Evolutionary conservation across 768 basidiomycete species (phyloP), one percentile per base, ranked within the genome.

Genomic region (Tricholoma sp.): DNA sequence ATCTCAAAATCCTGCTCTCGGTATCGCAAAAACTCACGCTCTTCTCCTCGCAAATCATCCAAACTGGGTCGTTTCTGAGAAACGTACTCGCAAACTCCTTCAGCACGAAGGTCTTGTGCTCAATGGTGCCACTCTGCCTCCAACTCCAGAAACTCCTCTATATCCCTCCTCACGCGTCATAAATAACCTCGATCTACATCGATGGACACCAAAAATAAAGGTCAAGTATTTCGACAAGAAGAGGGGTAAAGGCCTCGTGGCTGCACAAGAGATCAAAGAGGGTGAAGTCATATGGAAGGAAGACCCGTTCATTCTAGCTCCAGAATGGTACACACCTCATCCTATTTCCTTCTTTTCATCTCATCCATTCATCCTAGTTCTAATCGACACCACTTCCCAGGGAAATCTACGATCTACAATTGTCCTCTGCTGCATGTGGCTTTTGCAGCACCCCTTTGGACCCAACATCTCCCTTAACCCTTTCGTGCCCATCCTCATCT

Each of bases 211-310:
- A 11, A 88, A 85, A 64, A 78, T 89, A 9, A 75, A 80, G 45
- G 88, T 91, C 5, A 80, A 76, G 65, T 79, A 83, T 70, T 92
- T 92, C 64, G 77, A 82, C 50, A 76, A 78, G 59, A 74, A 75
- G 57, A 93, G 87, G 64, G 93, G 94, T 2, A 94, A 94, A 64
- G 94, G 93, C 0, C 74, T 96, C 34, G 82, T 94, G 0, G 90
- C 91, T 1, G 81, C 71, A 32, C 80, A 83, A 51, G 74, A 78
- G 29, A 87, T 95, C 54, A 71, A 73, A 22, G 80, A 84, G 63
- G 90, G 88, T 0, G 89, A 94, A 59, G 73, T 83, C 4, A 68
- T 96, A 16, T 94, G 93, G 91, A 86, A 84, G 57, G 92, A 95
- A 66, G 88, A 91, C 64, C 90, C 89, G 1, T 91, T 86, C 65